Base-by-base conservation (phyloP, 2,329 filamentous ascomycete genomes). In the Fusarium pseudocircinatum region DNA sequence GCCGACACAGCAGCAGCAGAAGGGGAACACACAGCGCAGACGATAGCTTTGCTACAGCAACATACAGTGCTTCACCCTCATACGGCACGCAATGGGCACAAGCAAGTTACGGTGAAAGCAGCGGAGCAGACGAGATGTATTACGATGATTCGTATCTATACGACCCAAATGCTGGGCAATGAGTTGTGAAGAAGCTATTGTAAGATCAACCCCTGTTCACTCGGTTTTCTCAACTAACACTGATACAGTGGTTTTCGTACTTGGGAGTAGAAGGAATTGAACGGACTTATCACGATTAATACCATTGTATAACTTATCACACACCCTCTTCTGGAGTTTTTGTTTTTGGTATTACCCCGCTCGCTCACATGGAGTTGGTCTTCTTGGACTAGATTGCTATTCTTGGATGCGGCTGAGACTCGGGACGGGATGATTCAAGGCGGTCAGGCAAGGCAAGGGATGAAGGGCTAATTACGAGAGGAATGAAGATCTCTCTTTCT, bases 1-100 rank as follows among this genome's bases (percentile, higher is more conserved):
- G 84, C 73, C 81, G 82, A 37, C 83, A 83, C 14, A 84, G 83
- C 66, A 85, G 84, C 74, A 80, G 84, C 73, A 80, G 82, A 14
- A 79, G 79, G 22, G 82, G 78, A 60, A 84, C 81, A 56, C 81
- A 81, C 59, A 67, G 77, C 37, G 80, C 76, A 49, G 83, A 83
- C 50, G 83, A 84, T 53, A 67, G 72, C 32, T 79, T 80, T 60
- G 66, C 75, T 28, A 74, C 75, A 39, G 77, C 72, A 22, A 71
- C 79, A 8, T 83, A 81, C 65, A 65, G 71, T 22, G 65, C 72
- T 40, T 74, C 72, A 22, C 68, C 72, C 26, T 70, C 79, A 9
- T 78, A 78, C 52, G 70, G 69, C 26, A 59, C 69, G 9, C 70
- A 73, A 46, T 77, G 76, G 74, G 24, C 75, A 18, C 82, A 82